phyloP scores from a whole-genome alignment of 768 basidiomycete species.

The Termitomyces sp. region DNA sequence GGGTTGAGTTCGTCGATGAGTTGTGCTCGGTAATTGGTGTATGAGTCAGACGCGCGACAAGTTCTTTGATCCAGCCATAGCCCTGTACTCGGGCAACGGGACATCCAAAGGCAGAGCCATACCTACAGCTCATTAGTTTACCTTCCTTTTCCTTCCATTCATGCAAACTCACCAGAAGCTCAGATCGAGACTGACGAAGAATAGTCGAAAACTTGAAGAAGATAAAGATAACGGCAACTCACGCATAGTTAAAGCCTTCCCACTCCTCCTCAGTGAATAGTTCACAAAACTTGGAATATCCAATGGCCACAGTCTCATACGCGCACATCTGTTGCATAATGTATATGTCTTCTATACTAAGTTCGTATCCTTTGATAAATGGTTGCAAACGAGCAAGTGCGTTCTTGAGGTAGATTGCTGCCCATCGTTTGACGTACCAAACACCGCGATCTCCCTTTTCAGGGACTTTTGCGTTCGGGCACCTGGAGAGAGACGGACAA shows the following conservation, averaged over 20 bases:
- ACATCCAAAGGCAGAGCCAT: conserved; percentile 76
- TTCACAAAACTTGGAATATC: conserved; percentile 88
- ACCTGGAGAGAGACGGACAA: conserved; percentile 27
- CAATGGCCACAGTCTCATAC: conserved; percentile 91
- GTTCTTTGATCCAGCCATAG: conserved; percentile 77
- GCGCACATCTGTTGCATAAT: conserved; percentile 80
- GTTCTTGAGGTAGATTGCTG: conserved; percentile 61
- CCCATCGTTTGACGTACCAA: conserved; percentile 62
- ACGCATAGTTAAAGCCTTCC: conserved; percentile 85
- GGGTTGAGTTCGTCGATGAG: conserved; percentile 80
- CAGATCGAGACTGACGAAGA: conserved; percentile 48
- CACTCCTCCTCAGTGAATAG: conserved; percentile 90
- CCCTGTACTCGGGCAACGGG: conserved; percentile 75
- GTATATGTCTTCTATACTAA: conserved; percentile 67
- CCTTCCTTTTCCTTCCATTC: background rate
- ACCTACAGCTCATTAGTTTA: conserved; percentile 30
- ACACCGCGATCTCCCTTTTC: conserved; percentile 52
- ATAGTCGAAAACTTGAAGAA: background rate
- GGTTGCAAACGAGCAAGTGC: conserved; percentile 57
- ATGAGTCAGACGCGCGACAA: conserved; percentile 77
- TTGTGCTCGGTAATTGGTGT: conserved; percentile 67
- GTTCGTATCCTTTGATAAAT: conserved; percentile 53
- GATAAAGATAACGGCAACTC: conserved; percentile 19
- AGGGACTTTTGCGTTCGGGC: conserved; percentile 51
- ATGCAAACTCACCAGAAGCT: conserved; percentile 45